phyloP scores from a whole-genome alignment of 352 stramenopile species.

The Aphanomyces stellatus region DNA sequence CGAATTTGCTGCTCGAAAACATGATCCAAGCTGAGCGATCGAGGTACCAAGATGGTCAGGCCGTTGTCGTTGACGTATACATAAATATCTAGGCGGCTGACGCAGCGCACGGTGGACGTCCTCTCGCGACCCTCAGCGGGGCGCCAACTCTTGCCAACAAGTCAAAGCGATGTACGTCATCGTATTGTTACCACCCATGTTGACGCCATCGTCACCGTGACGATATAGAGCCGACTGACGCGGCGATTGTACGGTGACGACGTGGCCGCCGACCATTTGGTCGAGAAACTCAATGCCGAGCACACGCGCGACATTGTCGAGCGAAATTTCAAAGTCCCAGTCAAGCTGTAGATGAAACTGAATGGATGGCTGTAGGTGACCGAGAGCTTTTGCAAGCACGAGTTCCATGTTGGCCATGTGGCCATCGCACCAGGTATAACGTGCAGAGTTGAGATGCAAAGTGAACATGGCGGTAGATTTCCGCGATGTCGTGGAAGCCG shows the following conservation, averaged over 20 bases:
- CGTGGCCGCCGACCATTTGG: neutral
- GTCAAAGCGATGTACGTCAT: neutral
- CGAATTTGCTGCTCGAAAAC: neutral
- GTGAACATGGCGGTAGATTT: too few relatives aligned
- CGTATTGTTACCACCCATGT: too few relatives aligned
- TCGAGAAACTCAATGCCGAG: constrained; percentile 3
- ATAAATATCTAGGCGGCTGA: constrained; percentile 2
- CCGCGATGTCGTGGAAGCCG: constrained; percentile 1
- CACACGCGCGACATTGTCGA: constrained; percentile 2
- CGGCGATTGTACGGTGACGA: too few relatives aligned
- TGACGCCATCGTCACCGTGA: too few relatives aligned
- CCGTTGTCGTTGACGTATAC: too few relatives aligned
- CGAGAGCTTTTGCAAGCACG: neutral
- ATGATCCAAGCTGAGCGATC: constrained; percentile 16
- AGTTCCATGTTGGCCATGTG: neutral
- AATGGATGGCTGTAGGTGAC: neutral
- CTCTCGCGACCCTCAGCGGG: neutral
- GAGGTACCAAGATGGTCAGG: too few relatives aligned
- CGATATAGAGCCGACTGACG: too few relatives aligned
- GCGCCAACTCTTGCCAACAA: too few relatives aligned
- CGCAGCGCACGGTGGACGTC: constrained; percentile 5
- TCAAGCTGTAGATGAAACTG: neutral
- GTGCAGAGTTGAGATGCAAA: neutral
- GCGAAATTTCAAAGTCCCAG: neutral
- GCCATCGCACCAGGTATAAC: neutral